Conservation (phyloP, 2,329 filamentous ascomycete species). For the Trichoderma breve region DNA sequence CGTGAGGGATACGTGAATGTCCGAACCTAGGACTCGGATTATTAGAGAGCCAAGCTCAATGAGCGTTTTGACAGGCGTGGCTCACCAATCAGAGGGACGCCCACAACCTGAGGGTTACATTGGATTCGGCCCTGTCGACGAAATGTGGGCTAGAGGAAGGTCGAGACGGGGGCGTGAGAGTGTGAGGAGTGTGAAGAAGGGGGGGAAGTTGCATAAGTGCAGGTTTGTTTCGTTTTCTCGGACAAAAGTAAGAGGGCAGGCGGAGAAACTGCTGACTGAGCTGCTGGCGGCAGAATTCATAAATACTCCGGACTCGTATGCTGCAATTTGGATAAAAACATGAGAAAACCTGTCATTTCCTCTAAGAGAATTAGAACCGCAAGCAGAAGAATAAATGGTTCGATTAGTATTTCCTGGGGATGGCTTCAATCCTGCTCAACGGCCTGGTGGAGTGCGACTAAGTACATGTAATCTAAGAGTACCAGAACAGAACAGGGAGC, state of each 20-base stretch:
- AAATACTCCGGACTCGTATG: background rate
- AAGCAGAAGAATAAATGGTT: background rate
- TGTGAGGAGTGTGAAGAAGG: background rate
- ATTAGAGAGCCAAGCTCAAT: background rate
- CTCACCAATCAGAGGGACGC: conserved; percentile 2
- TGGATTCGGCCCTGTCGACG: conserved; percentile 11
- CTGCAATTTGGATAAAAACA: background rate
- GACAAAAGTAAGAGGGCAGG: background rate
- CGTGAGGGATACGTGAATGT: background rate
- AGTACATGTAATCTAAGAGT: background rate
- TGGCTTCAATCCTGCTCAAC: background rate
- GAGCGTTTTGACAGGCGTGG: conserved; percentile 6
- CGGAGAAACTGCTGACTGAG: background rate
- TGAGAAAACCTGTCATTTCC: background rate
- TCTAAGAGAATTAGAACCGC: background rate
- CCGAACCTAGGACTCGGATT: background rate
- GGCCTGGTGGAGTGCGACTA: background rate
- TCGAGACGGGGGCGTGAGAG: background rate
- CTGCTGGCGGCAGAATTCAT: background rate
- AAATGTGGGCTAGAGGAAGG: background rate
- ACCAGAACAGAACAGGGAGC: background rate
- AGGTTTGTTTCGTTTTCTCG: background rate
- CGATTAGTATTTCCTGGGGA: background rate
- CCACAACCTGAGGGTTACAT: conserved; percentile 10
- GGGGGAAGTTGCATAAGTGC: background rate